phyloP scores from a whole-genome alignment of 2,329 filamentous ascomycete genomes.

The Blastomyces emzantsi region DNA sequence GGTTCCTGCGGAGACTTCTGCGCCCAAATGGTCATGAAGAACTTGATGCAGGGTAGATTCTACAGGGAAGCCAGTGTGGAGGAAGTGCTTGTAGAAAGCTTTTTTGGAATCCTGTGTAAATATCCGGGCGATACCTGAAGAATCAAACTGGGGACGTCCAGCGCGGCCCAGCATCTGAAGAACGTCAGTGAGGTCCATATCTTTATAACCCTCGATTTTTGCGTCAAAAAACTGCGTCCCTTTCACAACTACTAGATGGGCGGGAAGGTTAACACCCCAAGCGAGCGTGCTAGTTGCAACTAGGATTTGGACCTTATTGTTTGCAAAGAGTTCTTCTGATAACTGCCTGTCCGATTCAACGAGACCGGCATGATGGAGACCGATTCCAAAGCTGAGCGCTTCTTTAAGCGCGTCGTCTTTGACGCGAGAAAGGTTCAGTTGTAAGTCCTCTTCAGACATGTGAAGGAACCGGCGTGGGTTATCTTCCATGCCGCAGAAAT shows the following conservation, averaged over 20 bases:
- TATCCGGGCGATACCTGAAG: conserved; percentile 89
- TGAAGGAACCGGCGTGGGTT: conserved; percentile 86
- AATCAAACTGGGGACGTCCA: conserved; percentile 92
- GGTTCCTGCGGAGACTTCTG: conserved; percentile 88
- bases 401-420: conserved; percentile 91
- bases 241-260: conserved; percentile 94
- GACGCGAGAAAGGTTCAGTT: conserved; percentile 75
- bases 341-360: conserved; percentile 89
- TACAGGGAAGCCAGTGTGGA: conserved; percentile 95
- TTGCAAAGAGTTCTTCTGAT: conserved; percentile 86
- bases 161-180: conserved; percentile 96
- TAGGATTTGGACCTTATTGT: conserved; percentile 96
- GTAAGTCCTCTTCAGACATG: conserved; percentile 91
- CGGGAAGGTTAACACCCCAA: conserved; percentile 96
- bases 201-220: conserved; percentile 93
- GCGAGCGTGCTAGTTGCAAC: conserved; percentile 93
- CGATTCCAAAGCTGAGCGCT: conserved; percentile 94
- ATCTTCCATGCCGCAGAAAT: conserved; percentile 97
- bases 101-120: conserved; percentile 98
- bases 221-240: conserved; percentile 98
- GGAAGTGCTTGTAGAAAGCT: conserved; percentile 98
- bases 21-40: conserved; percentile 90
- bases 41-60: conserved; percentile 95
- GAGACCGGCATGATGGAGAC: conserved; percentile 91
- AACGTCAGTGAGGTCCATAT: conserved; percentile 98